phyloP scores from a whole-genome alignment of 2,329 filamentous ascomycete genomes.

The Didymosphaeria variabile region DNA sequence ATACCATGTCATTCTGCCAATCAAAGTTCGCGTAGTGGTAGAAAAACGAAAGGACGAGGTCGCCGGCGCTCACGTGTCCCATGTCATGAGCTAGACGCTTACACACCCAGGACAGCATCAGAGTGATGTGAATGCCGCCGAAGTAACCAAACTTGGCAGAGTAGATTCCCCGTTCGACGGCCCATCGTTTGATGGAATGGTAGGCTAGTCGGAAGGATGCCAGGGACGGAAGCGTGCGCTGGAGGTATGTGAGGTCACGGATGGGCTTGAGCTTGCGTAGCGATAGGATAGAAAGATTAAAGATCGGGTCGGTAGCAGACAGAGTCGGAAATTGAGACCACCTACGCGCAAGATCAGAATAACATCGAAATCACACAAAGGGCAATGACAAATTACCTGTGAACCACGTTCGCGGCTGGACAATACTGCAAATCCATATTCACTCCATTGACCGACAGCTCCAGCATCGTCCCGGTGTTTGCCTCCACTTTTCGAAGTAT shows the following conservation, averaged over 20 bases:
- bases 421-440: conserved; percentile 74
- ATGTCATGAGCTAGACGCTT: conserved; percentile 55
- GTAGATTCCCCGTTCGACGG: conserved; percentile 69
- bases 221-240: conserved; percentile 67
- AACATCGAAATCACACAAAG: not conserved
- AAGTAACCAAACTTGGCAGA: conserved; percentile 72
- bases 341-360: conserved; percentile 28
- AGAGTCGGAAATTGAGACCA: conserved; percentile 53
- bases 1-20: conserved; percentile 64
- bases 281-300: conserved; percentile 64
- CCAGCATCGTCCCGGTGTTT: conserved; percentile 69
- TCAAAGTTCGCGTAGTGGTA: conserved; percentile 68
- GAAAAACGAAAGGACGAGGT: conserved; percentile 69
- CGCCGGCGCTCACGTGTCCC: conserved; percentile 55
- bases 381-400: conserved; percentile 50
- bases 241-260: conserved; percentile 69
- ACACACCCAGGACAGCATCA: conserved; percentile 68
- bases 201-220: conserved; percentile 67
- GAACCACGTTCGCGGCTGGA: conserved; percentile 63
- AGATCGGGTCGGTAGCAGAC: conserved; percentile 62
- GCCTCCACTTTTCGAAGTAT: conserved; percentile 68
- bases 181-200: conserved; percentile 70
- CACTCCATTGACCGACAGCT: conserved; percentile 66
- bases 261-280: conserved; percentile 71
- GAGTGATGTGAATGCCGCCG: conserved; percentile 70